Base-by-base conservation (phyloP, 2,329 filamentous ascomycete genomes). In the Neopestalotiopsis rosae region DNA sequence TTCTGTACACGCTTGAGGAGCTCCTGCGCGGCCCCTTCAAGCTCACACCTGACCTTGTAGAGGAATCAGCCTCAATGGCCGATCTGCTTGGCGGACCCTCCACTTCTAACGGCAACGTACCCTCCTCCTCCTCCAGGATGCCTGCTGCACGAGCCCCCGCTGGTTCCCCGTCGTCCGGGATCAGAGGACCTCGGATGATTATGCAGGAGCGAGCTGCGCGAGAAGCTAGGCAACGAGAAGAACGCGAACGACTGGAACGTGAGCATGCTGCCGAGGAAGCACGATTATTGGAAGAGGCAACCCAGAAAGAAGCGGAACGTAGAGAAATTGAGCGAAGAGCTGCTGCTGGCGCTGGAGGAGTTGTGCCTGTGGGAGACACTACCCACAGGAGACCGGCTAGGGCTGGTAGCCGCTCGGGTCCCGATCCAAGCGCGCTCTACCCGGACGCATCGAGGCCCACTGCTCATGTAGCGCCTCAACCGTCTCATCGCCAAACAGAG, bases 51-150 rank as follows among this genome's bases (percentile, higher is more conserved):
- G 94, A 97, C 81, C 83, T 91, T 74, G 87, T 91, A 70, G 96
- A 99, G 86, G 93, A 97, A 84, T 92, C 93, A 87, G 93, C 95
- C 74, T 89, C 90, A 76, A 98, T 99, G 95, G 92, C 95, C 74
- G 95, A 97, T 80, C 86, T 97, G 75, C 80, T 85, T 71, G 79
- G 80, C 69, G 88, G 89, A 76, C 84, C 86, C 74, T 81, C 84
- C 73, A 80, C 83, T 72, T 85, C 87, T 72, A 88, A 88, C 77
- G 88, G 88, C 73, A 87, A 88, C 78, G 86, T 83, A 68, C 70
- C 82, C 45, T 75, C 84, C 1, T 75, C 84, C 1, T 79, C 82
- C 24, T 77, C 84, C 13, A 83, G 86, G 63, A 83, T 84, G 38
- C 81, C 84, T 1, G 82, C 83, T n/a, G 81, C 84, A 2, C 84